phyloP scores from a whole-genome alignment of 495 filamentous ascomycete species.

The Penicillium maclennaniae region DNA sequence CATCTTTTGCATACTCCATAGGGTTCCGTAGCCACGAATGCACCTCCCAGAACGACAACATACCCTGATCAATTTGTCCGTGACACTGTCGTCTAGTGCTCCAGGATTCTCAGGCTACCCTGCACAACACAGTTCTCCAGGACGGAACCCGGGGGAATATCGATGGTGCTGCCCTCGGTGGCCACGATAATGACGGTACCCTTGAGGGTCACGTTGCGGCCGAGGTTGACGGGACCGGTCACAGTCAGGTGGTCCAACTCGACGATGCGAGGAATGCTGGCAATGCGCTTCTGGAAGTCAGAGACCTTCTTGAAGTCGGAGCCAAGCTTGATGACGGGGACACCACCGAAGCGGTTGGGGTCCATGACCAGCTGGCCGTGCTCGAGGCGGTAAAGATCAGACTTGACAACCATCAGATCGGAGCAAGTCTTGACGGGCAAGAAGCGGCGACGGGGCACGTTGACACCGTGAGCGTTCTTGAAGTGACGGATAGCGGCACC shows the following conservation, averaged over 20 bases:
- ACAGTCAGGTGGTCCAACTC: conserved; percentile 98
- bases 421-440: conserved; percentile 99
- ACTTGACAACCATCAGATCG: conserved; percentile 99
- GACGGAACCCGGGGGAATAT: conserved; percentile 92
- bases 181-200: conserved; percentile 99
- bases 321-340: conserved; percentile 99
- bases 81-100: conserved; percentile 60
- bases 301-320: conserved; percentile 99
- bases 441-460: conserved; percentile 96
- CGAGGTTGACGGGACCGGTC: conserved; percentile 93
- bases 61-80: not conserved
- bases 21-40: conserved; percentile 29
- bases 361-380: conserved; percentile 97
- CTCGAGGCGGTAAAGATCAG: conserved; percentile 98
- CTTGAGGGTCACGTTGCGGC: conserved; percentile 91
- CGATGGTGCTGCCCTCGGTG: conserved; percentile 95
- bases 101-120: conserved; percentile 89
- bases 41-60: conserved; percentile 25
- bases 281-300: conserved; percentile 97
- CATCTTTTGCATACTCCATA: conserved; percentile 31
- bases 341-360: conserved; percentile 91
- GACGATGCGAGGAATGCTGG: conserved; percentile 94
- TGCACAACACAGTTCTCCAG: conserved; percentile 99
- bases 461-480: conserved; percentile 97
- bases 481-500: conserved; percentile 99